Base-by-base conservation (phyloP, 2,329 filamentous ascomycete genomes). In the Beauveria caledonica region DNA sequence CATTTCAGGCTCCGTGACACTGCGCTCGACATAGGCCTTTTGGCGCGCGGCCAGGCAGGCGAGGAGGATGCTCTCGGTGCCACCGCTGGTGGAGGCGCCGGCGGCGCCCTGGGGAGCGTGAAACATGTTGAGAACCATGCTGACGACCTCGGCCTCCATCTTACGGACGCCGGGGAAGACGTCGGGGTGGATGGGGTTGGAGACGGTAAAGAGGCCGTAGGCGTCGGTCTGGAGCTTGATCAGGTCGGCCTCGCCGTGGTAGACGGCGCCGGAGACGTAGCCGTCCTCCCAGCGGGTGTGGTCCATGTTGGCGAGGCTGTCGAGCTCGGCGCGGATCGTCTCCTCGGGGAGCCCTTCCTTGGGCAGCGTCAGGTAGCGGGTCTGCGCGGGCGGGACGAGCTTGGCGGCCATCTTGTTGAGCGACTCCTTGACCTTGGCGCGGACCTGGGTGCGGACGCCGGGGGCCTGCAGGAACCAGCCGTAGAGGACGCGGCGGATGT, bases 211-310 rank as follows among this genome's bases (percentile, higher is more conserved):
- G 74, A 89, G 89, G 65, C 89, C 89, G 79, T 93, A 97, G 0
- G 94, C 93, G 72, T 97, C 90, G 6, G 90, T 89, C 77, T 99
- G 94, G 44, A 99, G 78, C 69, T 88, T 84, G 63, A 94, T 76
- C 66, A 99, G 77, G 49, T 88, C 86, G 44, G 89, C 83, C 58
- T 94, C 94, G 65, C 94, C 94, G 71, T 97, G 93, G 71, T 99
- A 99, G 39, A 99, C 94, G 29, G 94, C 93, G 33, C 94, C 94
- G 46, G 90, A 95, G 59, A 99, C 94, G 65, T 85, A 87, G 9
- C 94, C 94, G 73, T 97, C 93, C 75, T 99, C 94, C 94, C 94
- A 99, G 65, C 89, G 84, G 2, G 92, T 96, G 75, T 97, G 94
- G 68, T 97, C 88, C 89, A 99, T 89, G 53, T 81, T 86, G 17